phyloP scores from a whole-genome alignment of 2,329 filamentous ascomycete species.

The Raffaelea deltoideospora region DNA sequence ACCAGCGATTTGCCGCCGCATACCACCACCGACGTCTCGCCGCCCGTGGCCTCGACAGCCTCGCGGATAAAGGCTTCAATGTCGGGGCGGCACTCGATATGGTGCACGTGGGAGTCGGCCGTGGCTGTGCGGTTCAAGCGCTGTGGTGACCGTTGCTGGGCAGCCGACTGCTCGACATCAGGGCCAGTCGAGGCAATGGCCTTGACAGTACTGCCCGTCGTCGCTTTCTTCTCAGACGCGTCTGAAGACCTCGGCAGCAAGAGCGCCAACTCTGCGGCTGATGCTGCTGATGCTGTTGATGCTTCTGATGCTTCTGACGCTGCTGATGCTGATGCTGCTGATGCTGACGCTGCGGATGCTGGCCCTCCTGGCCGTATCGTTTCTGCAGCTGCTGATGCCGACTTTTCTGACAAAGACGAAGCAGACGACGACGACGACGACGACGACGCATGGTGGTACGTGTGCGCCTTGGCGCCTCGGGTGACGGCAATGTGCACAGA shows the following conservation, averaged over 20 bases:
- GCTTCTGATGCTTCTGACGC: no score
- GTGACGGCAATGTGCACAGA: constrained; percentile 40
- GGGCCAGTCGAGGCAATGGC: neutral
- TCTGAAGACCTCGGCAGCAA: no score
- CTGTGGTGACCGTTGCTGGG: neutral
- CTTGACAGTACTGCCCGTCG: neutral
- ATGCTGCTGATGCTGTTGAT: neutral
- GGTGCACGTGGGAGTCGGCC: constrained; percentile 24
- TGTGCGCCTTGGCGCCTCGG: constrained; percentile 9
- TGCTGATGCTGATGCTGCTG: no score
- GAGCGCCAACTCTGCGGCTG: neutral
- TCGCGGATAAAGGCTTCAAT: constrained; percentile 34
- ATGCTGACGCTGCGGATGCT: no score
- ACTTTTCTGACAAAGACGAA: neutral
- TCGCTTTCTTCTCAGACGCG: no score
- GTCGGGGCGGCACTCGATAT: constrained; percentile 32
- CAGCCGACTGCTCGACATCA: constrained; percentile 15
- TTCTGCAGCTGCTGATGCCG: no score
- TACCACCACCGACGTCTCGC: constrained; percentile 46
- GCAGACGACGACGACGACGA: constrained; percentile 1
- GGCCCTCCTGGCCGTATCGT: no score
- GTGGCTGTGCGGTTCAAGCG: constrained; percentile 12
- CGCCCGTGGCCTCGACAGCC: constrained; percentile 40
- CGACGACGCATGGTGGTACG: neutral
- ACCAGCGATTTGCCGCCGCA: constrained; percentile 43